Conservation (phyloP, 1,284 basidiomycete genomes). For the Ceratorhiza oryzae-sativae region DNA sequence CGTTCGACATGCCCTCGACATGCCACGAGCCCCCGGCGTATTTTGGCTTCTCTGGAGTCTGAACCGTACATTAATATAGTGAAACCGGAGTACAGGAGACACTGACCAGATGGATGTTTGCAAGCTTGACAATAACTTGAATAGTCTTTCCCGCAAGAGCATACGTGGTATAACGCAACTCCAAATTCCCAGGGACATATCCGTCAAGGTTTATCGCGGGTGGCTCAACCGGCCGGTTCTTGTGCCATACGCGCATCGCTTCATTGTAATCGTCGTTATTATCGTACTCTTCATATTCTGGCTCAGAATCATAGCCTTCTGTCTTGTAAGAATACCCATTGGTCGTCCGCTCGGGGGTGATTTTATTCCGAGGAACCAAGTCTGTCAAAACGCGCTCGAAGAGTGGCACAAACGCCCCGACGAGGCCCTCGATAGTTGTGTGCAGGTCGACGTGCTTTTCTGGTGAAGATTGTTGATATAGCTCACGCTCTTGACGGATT, state of each 20-base stretch:
- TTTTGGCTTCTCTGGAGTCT: slow-evolving; percentile 54
- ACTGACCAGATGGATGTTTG: slow-evolving; percentile 54
- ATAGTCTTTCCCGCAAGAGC: slow-evolving; percentile 47
- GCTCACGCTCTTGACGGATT: slow-evolving; percentile 40
- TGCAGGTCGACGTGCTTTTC: slow-evolving; percentile 42
- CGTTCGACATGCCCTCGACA: slow-evolving; percentile 55
- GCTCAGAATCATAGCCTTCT: not conserved
- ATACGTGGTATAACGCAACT: slow-evolving; percentile 43
- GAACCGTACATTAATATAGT: slow-evolving; percentile 5
- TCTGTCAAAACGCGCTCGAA: slow-evolving; percentile 49
- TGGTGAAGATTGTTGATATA: slow-evolving; percentile 54
- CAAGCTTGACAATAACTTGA: slow-evolving; percentile 62
- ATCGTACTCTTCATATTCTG: not conserved
- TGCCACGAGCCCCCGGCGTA: slow-evolving; percentile 52
- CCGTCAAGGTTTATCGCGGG: slow-evolving; percentile 39
- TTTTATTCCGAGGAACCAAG: slow-evolving; percentile 22
- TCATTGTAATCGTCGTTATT: slow-evolving; percentile 9
- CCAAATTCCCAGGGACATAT: slow-evolving; percentile 41
- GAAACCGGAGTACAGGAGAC: not conserved
- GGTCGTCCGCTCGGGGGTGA: not conserved
- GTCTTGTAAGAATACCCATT: not conserved
- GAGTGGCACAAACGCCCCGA: slow-evolving; percentile 47
- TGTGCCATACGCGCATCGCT: slow-evolving; percentile 19
- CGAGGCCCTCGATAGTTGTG: slow-evolving; percentile 43
- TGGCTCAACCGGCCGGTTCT: slow-evolving; percentile 39